Evolutionary conservation across 345 rosid species (phyloP), one percentile per base, ranked within the genome.

Genomic region (Boechera retrofracta): DNA sequence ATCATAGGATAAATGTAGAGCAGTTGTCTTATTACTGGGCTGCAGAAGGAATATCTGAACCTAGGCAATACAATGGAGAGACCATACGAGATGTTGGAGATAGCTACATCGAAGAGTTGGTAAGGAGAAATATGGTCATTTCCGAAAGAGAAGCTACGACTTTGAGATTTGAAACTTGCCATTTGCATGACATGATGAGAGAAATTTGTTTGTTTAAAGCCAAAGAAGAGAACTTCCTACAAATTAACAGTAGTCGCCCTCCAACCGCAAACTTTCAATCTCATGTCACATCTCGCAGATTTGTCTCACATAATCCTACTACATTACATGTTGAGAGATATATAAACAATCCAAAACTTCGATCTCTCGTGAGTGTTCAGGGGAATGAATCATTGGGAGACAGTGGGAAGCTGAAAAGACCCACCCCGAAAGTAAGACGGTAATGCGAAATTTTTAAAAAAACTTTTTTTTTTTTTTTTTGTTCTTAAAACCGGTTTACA

Each of bases 21-120:
- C 78, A 59, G 6, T 41, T 86, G 36, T 54, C 73, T 57, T 59
- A 41, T 28, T 62, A 74, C 60, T 86, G 84, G 89, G 64, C 78
- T 45, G 85, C 80, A 5, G 83, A 82, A 58, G 85, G 85, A 16
- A 28, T 86, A 18, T 6, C 0, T 2, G 31, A 51, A 33, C 36
- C 32, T 9, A 55, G 26, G 0, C 1, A 32, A 32, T 42, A 16
- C 2, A 39, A 69, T 67, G 54, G 75, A 36, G 31, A 48, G 11
- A 44, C 3, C 35, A 70, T 45, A 5, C 78, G 58, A 45, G 78
- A 83, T 61, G 78, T 57, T 12, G 85, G 66, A 1, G 69, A 80
- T 9, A 0, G n/a, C 41, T 75, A 67, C 70, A 16, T 86, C 18
- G 49, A 24, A 10, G 79, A 82, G 70, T 59, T 86, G 31, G 58